Evolutionary conservation across 208 protist species (phyloP).

Genomic region (Crithidia mellificae): DNA sequence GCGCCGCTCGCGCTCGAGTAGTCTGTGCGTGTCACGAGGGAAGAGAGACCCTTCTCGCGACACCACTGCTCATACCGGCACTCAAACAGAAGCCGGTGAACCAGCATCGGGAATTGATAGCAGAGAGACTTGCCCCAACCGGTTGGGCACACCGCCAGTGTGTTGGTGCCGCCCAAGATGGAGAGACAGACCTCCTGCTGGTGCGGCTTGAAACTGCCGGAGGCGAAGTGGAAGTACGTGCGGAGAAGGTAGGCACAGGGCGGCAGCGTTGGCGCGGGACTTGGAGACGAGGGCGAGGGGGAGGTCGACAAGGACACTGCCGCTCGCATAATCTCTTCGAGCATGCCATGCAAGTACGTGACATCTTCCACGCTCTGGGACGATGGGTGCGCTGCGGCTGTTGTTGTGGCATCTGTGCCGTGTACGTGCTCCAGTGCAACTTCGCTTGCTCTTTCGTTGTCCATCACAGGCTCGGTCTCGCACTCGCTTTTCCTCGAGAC

Average conservation of each 20-base stretch:
- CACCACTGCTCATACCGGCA: constrained; percentile 49
- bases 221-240: constrained; percentile 53
- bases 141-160: constrained; percentile 93
- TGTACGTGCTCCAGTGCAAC: background rate
- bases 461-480: no score
- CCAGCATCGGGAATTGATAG: constrained; percentile 94
- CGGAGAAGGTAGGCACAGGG: constrained; percentile 60
- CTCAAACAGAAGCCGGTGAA: constrained; percentile 73
- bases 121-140: constrained; percentile 96
- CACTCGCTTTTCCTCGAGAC: no score
- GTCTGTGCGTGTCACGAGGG: background rate
- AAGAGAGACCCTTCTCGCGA: background rate
- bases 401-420: background rate
- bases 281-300: background rate
- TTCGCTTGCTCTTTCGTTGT: background rate
- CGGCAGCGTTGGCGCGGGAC: constrained; percentile 28
- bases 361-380: background rate
- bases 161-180: constrained; percentile 58
- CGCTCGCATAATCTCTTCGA: constrained; percentile 20
- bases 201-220: constrained; percentile 65
- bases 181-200: constrained; percentile 82
- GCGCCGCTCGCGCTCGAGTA: background rate
- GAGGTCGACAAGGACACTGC: background rate
- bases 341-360: constrained; percentile 22
- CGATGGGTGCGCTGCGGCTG: background rate